A percentile compares a stretch with the other conserved stretches of the same genome.
These are phyloP conservation scores for Acrocalymma vagum DNA, from an alignment of 2,329 filamentous ascomycete genomes.

Conservation along the genomic window DNA sequence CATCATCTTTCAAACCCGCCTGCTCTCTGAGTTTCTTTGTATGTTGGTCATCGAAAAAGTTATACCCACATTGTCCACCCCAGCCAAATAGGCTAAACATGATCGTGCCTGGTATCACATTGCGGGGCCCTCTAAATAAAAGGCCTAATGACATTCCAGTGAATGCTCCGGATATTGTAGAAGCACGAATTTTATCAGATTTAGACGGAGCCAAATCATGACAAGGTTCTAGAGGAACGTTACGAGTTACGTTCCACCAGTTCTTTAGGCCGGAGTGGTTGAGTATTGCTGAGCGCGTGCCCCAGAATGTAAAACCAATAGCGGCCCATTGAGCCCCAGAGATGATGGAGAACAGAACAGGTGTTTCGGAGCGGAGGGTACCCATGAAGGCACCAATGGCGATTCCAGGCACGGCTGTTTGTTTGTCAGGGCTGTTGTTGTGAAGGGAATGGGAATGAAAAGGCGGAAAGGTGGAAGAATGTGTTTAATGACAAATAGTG, in stretches of 20 bases:
- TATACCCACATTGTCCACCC: slow-evolving; percentile 65
- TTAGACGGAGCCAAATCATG: slow-evolving; percentile 59
- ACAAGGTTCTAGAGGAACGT: slow-evolving; percentile 25
- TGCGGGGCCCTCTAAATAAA: slow-evolving; percentile 56
- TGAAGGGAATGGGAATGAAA: not conserved
- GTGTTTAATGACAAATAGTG: too few species aligned
- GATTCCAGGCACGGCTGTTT: slow-evolving; percentile 71
- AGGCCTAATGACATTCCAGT: slow-evolving; percentile 65
- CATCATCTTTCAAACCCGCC: slow-evolving; percentile 32
- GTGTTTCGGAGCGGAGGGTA: slow-evolving; percentile 70
- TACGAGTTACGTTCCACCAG: slow-evolving; percentile 40
- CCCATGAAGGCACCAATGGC: slow-evolving; percentile 55
- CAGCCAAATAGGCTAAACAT: slow-evolving; percentile 68
- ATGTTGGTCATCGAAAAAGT: slow-evolving; percentile 59
- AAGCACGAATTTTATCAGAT: slow-evolving; percentile 71
- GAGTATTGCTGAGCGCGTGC: slow-evolving; percentile 59
- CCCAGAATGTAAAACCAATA: slow-evolving; percentile 79
- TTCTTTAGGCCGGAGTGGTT: slow-evolving; percentile 37
- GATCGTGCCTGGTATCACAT: slow-evolving; percentile 63
- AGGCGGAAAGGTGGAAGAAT: not conserved
- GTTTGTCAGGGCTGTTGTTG: slow-evolving; percentile 19
- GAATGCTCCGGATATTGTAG: slow-evolving; percentile 74
- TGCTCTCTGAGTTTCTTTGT: slow-evolving; percentile 45
- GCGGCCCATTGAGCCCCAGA: slow-evolving; percentile 84
- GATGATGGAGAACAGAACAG: slow-evolving; percentile 73